Evolutionary conservation across 2,329 filamentous ascomycete genomes (phyloP), one percentile per base, ranked within the genome.

Genomic region (Sordariomycetes sp.): DNA sequence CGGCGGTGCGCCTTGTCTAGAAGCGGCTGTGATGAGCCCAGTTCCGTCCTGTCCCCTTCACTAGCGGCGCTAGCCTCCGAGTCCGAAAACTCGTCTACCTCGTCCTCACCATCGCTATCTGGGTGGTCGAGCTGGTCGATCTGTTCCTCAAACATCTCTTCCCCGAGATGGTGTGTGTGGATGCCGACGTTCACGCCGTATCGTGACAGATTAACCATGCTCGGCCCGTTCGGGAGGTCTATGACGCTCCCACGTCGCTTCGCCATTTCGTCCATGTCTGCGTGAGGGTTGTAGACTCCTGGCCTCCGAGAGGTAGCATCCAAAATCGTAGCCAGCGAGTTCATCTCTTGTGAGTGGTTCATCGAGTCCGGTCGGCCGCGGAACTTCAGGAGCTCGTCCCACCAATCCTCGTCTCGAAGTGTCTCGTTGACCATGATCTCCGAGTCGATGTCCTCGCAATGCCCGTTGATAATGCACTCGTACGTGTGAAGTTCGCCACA

Each of bases 391-490:
- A 94, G 74, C 50, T 92, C 86, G 54, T 86, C 79, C 90, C 90
- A 96, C 90, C 90, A 96, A 35, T 86, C 82, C 65, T 94, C 87
- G 11, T 85, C 81, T 62, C 80, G 80, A 16, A 96, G 72, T 4
- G 84, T 79, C 24, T 83, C 78, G 60, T 90, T 79, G 16, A 94
- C 83, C 11, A 82, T 73, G 18, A 79, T 75, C 51, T 83, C 77
- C 3, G 78, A 77, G 4, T 78, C 74, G 54, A 79, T 77, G 14
- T 78, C 71, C 22, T 74, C 66, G 2, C 58, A 72, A 24, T 79
- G 76, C 1, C 89, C 90, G 62, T 94, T 90, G 55, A 95, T 81
- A 59, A 96, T 89, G 32, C 84, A 76, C 62, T 92, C 85, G 65
- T 95, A 95, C 1, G 85, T 87, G 46, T 83, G 77, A 4, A 95